phyloP scores from a whole-genome alignment of 73 alveolate genomes.

The Paramecium bursaria region DNA sequence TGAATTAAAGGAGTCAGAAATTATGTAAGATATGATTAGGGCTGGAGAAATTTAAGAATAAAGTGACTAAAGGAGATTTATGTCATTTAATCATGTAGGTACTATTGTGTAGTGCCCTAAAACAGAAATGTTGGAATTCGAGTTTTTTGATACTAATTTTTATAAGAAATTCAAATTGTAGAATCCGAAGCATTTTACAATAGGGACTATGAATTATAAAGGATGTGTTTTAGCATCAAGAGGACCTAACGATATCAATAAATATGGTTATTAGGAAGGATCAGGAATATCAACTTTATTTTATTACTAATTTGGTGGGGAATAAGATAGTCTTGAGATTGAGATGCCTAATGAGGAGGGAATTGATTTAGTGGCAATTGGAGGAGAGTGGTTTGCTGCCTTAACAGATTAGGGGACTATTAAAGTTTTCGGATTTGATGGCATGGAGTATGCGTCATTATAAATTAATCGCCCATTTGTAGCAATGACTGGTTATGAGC shows the following conservation, averaged over 20 bases:
- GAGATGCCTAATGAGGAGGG: constrained; percentile 33
- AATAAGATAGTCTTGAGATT: constrained; percentile 5
- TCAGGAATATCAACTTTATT: not conserved
- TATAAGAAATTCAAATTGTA: constrained; percentile 13
- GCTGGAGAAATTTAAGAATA: constrained; percentile 57
- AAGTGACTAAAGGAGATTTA: constrained; percentile 4
- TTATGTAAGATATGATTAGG: constrained; percentile 29
- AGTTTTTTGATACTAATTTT: constrained; percentile 46
- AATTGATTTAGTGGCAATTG: constrained; percentile 60
- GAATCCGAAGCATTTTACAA: constrained; percentile 1
- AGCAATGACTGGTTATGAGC: constrained; percentile 59
- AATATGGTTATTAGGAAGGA: constrained; percentile 35
- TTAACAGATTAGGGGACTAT: constrained; percentile 53
- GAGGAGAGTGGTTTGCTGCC: constrained; percentile 70
- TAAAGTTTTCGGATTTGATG: constrained; percentile 55
- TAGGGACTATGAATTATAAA: constrained; percentile 46
- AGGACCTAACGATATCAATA: constrained; percentile 43
- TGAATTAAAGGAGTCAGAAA: not conserved
- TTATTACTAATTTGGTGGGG: constrained; percentile 9
- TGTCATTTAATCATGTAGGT: constrained; percentile 22
- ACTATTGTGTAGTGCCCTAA: constrained; percentile 7
- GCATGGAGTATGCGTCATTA: constrained; percentile 32
- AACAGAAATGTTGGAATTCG: constrained; percentile 40
- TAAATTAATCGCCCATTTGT: constrained; percentile 50
- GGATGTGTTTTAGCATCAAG: constrained; percentile 55